These are phyloP conservation scores for Candida argentea DNA, from an alignment of 805 yeast genomes.

Conservation along the genomic window DNA sequence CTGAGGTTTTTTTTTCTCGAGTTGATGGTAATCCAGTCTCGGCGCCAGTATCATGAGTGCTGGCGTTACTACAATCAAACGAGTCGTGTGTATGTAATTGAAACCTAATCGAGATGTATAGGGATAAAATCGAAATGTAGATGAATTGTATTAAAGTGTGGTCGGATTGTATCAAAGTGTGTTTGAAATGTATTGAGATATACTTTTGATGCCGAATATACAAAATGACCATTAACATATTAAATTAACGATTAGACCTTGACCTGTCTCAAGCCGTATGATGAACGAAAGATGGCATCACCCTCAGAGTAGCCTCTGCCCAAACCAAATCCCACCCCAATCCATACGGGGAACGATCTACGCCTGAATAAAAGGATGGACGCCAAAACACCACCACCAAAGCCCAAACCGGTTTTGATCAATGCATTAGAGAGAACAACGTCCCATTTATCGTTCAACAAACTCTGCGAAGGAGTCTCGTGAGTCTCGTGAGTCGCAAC, in stretches of 20 bases:
- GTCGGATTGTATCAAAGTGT: not conserved
- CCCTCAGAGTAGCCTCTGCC: conserved; percentile 99
- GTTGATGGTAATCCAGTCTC: too few species aligned
- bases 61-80: too few species aligned
- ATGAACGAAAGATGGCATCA: conserved; percentile 86
- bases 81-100: too few species aligned
- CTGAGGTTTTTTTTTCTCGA: too few species aligned
- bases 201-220: not conserved
- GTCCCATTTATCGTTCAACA: conserved; percentile 80
- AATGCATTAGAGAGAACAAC: conserved; percentile 88
- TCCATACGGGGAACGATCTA: conserved; percentile 96
- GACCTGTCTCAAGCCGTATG: conserved; percentile 65
- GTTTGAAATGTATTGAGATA: not conserved
- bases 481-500: conserved; percentile 2
- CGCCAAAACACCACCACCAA: conserved; percentile 92
- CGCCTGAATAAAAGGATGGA: conserved; percentile 86
- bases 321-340: conserved; percentile 93
- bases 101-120: not conserved
- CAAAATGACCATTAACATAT: conserved; percentile 1
- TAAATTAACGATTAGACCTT: conserved; percentile 59
- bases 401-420: conserved; percentile 92
- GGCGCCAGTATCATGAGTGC: too few species aligned
- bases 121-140: not conserved
- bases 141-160: too few species aligned
- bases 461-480: conserved; percentile 48